Base-by-base conservation (phyloP, 257 asterid genomes). In the Salvia miltiorrhiza region DNA sequence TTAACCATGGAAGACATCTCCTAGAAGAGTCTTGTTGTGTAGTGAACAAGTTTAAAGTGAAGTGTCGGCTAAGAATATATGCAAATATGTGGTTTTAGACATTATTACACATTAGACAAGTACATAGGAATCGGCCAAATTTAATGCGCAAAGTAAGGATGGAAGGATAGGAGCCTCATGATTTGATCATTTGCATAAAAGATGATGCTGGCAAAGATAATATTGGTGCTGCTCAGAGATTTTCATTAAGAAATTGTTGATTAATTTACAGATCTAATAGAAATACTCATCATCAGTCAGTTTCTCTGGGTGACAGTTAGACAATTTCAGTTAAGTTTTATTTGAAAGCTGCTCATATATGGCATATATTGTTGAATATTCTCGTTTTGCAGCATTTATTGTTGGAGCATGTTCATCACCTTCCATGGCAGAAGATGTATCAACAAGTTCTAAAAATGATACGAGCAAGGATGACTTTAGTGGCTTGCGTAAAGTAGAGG, bases 361-460 rank as follows among this genome's bases (percentile, higher is more conserved):
- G 66, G 59, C 37, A 60, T 41, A 14, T 6, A 16, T 44, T 59
- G 23, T 44, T 53, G 23, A 9, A 26, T 78, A 49, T 60, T 50
- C 73, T 76, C 55, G 65, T 52, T 66, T 73, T 64, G 75, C 80
- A 87, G 96, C 94, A 35, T 37, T 86, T 23, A 74, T 85, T 68
- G 75, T 93, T 57, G 96, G 94, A 65, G 77, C 83, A 61, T 79
- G 73, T 76, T 80, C 76, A 7, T 57, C 66, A 54, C 81, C 80
- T 67, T 86, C 89, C 54, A 70, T 87, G 75, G 93, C 97, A 23
- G 97, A 93, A 65, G 88, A 85, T 73, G 78, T 76, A 69, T 80
- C 92, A 37, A 39, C 85, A 69, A 75, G 72, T 78, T 71, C 83
- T 63, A 78, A 65, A 72, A 78, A 72, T 63, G 78, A 55, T 28